Evolutionary conservation across 1,284 basidiomycete species (phyloP).

Genomic region (Exobasidium rhododendri): DNA sequence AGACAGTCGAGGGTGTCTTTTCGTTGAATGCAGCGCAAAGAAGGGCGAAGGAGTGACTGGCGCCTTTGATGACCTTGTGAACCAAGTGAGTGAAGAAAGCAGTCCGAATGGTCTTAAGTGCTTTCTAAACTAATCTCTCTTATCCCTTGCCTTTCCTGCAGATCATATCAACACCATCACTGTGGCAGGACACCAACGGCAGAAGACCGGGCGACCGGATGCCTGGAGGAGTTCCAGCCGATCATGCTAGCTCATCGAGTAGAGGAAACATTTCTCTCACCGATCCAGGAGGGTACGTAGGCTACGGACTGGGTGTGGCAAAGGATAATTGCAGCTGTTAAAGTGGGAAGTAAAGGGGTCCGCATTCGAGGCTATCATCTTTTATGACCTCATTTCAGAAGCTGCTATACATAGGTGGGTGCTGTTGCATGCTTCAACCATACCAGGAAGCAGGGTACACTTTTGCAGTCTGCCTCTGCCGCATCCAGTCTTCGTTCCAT

Average conservation of each 20-base stretch:
- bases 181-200: conserved; percentile 44
- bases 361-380: neutral
- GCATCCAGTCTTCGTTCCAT: no score
- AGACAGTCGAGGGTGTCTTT: conserved; percentile 72
- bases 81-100: conserved; percentile 31
- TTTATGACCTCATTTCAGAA: neutral
- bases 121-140: no score
- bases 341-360: neutral
- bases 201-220: conserved; percentile 51
- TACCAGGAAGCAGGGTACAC: no score
- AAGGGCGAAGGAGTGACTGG: conserved; percentile 45
- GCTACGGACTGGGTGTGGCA: conserved; percentile 29
- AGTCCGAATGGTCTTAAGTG: no score
- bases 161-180: conserved; percentile 46
- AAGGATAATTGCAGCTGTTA: conserved; percentile 42
- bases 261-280: conserved; percentile 37
- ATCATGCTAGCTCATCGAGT: conserved; percentile 34
- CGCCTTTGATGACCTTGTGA: conserved; percentile 52
- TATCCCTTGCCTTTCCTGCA: no score
- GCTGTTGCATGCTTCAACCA: no score
- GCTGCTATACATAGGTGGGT: no score
- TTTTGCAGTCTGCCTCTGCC: no score
- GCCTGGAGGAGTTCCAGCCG: conserved; percentile 48
- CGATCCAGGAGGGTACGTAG: conserved; percentile 26
- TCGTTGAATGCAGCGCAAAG: conserved; percentile 68